These are phyloP conservation scores for Castanopsis chinensis DNA, from an alignment of 306 rosid species.

Conservation along the genomic window DNA sequence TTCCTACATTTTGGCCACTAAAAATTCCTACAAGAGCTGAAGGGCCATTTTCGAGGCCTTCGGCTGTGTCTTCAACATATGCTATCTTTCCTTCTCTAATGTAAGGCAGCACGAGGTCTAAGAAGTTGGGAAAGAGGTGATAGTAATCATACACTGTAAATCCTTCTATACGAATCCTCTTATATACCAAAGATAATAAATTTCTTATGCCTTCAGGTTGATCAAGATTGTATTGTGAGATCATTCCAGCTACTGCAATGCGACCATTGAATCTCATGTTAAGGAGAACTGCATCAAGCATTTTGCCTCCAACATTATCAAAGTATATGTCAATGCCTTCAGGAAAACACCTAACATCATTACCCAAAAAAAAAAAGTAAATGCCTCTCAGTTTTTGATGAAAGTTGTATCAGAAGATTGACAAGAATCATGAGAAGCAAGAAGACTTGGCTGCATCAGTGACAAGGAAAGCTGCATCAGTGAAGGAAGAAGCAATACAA, in stretches of 20 bases:
- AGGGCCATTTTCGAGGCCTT: conserved; percentile 39
- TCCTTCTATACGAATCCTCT: conserved; percentile 53
- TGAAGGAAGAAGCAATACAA: no score
- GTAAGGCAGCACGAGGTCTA: background rate
- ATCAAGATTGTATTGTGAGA: conserved; percentile 49
- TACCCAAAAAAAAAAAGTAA: background rate
- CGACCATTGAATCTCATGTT: conserved; percentile 53
- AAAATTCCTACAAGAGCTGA: conserved; percentile 36
- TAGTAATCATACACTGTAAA: conserved; percentile 26
- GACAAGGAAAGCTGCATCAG: no score
- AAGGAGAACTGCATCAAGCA: conserved; percentile 54
- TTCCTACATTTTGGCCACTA: conserved; percentile 40
- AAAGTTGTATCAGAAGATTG: no score
- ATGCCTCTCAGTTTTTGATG: background rate
- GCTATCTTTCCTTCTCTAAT: background rate
- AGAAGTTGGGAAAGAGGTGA: background rate
- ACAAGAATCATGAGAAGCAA: no score
- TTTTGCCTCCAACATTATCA: conserved; percentile 57
- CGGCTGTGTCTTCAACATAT: background rate
- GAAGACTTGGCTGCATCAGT: no score
- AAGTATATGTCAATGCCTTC: conserved; percentile 71
- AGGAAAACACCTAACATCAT: conserved; percentile 43
- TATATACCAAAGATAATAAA: conserved; percentile 27
- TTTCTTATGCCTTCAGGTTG: conserved; percentile 55
- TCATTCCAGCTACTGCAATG: conserved; percentile 59